Evolutionary conservation across 768 basidiomycete genomes (phyloP), one percentile per base, ranked within the genome.

Genomic region (Rhizopogon sp.): DNA sequence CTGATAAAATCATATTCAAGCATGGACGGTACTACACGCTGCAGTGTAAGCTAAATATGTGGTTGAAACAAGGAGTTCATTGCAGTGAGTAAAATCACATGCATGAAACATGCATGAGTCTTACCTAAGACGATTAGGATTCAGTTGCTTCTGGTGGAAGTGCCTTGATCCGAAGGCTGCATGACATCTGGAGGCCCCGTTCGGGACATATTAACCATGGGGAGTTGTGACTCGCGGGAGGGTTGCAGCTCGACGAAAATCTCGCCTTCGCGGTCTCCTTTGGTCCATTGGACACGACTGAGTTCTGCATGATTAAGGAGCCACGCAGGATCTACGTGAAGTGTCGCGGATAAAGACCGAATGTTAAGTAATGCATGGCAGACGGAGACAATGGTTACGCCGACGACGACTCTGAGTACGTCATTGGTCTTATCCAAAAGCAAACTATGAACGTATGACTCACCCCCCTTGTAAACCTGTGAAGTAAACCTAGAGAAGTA

Each of bases 221-320:
- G 47, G 14, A 49, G 33, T 49, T 35, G 33, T 3, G 47, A 6
- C 2, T 35, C 9, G 20, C 14, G 8, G 8, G 20, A 37, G 22
- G 29, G 2, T 14, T 35, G 2, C 9, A 37, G 16, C 17, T 47
- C 56, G 25, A 56, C 55, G 14, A 29, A 44, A 43, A 76, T 60
- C 57, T 74, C 73, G 31, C 70, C 69, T 29, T 70, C 67, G n/a
- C 63, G 66, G 3, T 64, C 59, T 6, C 72, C 74, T 20, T 47
- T 58, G 31, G 64, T 66, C 71, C 71, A 73, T 2, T 58, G 65
- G 1, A 76, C 70, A 13, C 76, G 72, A 49, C 68, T 72, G n/a
- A 76, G 70, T 64, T 78, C 74, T 10, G 70, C 67, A 56, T 72
- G 70, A 58, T 67, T 76, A 22, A 78, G 64, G 5, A 76, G 64